Evolutionary conservation across 208 protist species (phyloP), one percentile per base, ranked within the genome.

Genomic region (Crithidia acanthocephali): DNA sequence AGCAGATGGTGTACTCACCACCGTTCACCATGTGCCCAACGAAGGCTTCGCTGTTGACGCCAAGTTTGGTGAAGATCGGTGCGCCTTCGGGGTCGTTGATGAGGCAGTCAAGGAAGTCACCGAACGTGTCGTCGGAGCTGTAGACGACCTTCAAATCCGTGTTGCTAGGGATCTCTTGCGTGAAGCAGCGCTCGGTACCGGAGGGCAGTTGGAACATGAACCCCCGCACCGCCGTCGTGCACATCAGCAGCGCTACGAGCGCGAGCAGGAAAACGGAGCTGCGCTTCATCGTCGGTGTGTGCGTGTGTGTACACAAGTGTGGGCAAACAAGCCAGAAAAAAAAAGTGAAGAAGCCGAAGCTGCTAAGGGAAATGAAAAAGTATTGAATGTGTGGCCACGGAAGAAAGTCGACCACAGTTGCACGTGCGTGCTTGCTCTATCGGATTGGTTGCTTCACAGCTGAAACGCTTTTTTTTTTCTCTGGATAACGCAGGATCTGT

Each of bases 1-100:
- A 81, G 76, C 94, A 97, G 10, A 97, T 28, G 2, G 47, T 74
- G 73, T 85, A 84, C 22, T 94, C 91, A 5, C 90, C 94, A 42
- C 90, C 88, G 9, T 66, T 56, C 18, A 60, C 42, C n/a, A 87
- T 74, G 72, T 56, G 52, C 32, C 83, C 58, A 40, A 61, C 45
- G 48, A 87, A 87, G 16, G 57, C 74, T 40, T 75, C 80, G 25
- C 45, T 81, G 37, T 83, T 72, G 47, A 80, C 70, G 37, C 72
- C 81, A 22, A 63, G 51, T 15, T 70, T 28, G 13, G 45, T 40
- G 32, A 67, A 79, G 25, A 83, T 25, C 15, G 83, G 11, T 18
- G 37, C 50, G 8, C 63, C 69, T 0, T 79, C 44, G 0, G 85
- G 61, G 47, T 83, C 80, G 13, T 35, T 48, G 28, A 80, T 55